Percentiles rank a stretch among this genome's conserved stretches.
These are phyloP conservation scores for Prasinococcaceae sp. DNA, from an alignment of 139 green algal genomes.

Conservation along the genomic window DNA sequence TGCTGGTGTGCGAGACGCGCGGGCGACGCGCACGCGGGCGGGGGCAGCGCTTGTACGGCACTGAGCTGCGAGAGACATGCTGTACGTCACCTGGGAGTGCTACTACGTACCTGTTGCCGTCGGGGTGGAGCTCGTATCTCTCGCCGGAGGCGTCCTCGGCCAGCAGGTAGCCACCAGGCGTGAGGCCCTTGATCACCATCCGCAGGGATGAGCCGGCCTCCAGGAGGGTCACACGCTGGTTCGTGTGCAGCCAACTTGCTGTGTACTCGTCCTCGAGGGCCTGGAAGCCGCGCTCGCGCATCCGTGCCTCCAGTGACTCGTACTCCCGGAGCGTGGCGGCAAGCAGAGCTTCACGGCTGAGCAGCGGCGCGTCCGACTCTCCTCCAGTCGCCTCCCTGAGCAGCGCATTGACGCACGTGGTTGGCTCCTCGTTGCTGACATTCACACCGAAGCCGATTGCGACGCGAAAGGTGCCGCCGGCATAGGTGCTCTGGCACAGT, in stretches of 20 bases:
- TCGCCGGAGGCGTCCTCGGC: slow-evolving; percentile 40
- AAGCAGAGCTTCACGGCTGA: no score
- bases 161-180: slow-evolving; percentile 52
- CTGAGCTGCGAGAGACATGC: neutral
- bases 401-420: slow-evolving; percentile 69
- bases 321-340: no score
- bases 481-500: slow-evolving; percentile 72
- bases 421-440: slow-evolving; percentile 70
- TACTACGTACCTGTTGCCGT: slow-evolving; percentile 56
- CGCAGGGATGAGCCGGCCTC: slow-evolving; percentile 13
- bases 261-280: slow-evolving; percentile 52
- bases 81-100: neutral
- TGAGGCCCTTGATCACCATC: slow-evolving; percentile 40
- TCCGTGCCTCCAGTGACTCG: no score
- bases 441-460: slow-evolving; percentile 75
- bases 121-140: slow-evolving; percentile 67
- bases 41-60: neutral
- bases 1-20: no score
- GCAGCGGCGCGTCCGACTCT: no score
- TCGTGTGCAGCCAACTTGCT: slow-evolving; percentile 57
- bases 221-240: slow-evolving; percentile 42
- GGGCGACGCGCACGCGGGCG: no score
- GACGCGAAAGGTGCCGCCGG: slow-evolving; percentile 43
- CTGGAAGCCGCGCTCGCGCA: slow-evolving; percentile 52
- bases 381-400: slow-evolving; percentile 11